phyloP scores from a whole-genome alignment of 768 basidiomycete species.

The Tremella yokohamensis region DNA sequence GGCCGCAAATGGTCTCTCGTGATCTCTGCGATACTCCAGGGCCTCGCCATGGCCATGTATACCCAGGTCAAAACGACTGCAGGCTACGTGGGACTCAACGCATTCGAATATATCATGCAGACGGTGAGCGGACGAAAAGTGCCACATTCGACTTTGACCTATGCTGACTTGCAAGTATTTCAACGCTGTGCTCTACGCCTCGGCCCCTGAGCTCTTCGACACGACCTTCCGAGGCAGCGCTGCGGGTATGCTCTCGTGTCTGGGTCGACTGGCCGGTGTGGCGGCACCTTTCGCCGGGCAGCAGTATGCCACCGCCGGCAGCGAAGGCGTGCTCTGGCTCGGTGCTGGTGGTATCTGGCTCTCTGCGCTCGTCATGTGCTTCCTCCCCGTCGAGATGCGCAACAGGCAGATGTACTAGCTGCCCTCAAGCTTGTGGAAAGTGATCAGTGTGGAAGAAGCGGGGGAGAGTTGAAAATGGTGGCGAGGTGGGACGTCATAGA shows the following conservation, averaged over 20 bases:
- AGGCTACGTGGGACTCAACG: constrained; percentile 46
- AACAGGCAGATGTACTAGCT: constrained; percentile 48
- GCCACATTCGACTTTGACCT: neutral
- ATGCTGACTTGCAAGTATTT: constrained; percentile 27
- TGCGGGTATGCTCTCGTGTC: constrained; percentile 42
- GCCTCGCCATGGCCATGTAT: constrained; percentile 46
- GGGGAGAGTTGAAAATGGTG: no score
- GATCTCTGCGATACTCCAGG: constrained; percentile 34
- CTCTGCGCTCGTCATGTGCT: constrained; percentile 35
- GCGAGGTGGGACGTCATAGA: no score
- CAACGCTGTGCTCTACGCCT: constrained; percentile 49
- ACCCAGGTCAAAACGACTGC: constrained; percentile 41
- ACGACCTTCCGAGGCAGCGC: constrained; percentile 45
- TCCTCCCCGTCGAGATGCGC: constrained; percentile 48
- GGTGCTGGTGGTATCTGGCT: constrained; percentile 45
- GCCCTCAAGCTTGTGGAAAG: neutral
- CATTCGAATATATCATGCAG: constrained; percentile 49
- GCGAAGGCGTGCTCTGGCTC: constrained; percentile 44
- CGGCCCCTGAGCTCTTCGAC: constrained; percentile 48
- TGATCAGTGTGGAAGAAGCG: no score
- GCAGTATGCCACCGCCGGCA: constrained; percentile 13
- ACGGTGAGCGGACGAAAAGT: constrained; percentile 28
- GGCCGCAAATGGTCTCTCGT: constrained; percentile 44
- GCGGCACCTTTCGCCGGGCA: constrained; percentile 48
- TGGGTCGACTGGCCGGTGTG: constrained; percentile 42